Evolutionary conservation across 1,139 yeast genomes (phyloP).

Genomic region (Saccharomyces hybrid): DNA sequence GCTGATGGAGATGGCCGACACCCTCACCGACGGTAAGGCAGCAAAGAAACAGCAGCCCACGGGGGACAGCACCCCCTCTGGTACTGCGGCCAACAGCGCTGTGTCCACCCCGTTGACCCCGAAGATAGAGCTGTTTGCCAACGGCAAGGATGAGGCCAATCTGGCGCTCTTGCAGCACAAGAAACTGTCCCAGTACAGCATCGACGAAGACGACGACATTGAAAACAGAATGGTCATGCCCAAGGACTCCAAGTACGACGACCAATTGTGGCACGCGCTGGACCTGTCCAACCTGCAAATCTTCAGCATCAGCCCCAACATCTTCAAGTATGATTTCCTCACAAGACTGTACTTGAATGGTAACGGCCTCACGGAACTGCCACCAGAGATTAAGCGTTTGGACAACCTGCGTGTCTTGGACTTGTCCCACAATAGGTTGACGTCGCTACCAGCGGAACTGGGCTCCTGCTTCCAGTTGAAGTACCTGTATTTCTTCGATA

Average conservation of each 20-base stretch:
- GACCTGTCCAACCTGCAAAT: conserved; percentile 90
- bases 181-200: conserved; percentile 47
- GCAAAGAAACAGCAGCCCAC: conserved; percentile 1
- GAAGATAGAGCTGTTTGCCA: conserved; percentile 21
- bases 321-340: conserved; percentile 76
- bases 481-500: conserved; percentile 81
- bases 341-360: conserved; percentile 84
- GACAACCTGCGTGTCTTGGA: conserved; percentile 76
- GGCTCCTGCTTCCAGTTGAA: conserved; percentile 77
- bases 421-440: conserved; percentile 67
- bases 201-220: conserved; percentile 64
- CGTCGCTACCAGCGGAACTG: conserved; percentile 67
- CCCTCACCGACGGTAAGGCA: conserved; percentile 11
- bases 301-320: conserved; percentile 56
- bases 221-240: conserved; percentile 53
- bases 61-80: conserved; percentile 2
- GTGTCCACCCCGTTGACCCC: conserved; percentile 31
- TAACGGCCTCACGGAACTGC: conserved; percentile 64
- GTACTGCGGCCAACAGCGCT: conserved; percentile 7
- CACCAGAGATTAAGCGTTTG: conserved; percentile 62
- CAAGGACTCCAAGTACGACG: conserved; percentile 48
- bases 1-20: conserved; percentile 28
- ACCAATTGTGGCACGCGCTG: conserved; percentile 90
- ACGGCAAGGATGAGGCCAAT: conserved; percentile 15
- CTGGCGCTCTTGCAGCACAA: conserved; percentile 49